Conservation (phyloP, 306 rosid species). For the Quercus suber region DNA sequence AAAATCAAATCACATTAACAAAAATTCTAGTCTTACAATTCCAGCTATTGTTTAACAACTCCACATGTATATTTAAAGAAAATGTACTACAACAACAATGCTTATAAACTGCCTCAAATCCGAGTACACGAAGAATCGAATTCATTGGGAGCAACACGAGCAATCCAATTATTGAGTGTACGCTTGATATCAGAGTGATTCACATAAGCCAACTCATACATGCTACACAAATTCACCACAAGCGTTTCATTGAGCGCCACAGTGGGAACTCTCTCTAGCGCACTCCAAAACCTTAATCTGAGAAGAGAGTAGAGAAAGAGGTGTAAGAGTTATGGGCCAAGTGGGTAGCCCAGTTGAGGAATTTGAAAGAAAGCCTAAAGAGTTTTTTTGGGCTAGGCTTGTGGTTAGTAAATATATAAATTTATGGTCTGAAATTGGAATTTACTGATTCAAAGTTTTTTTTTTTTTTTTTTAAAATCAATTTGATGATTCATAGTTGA, state of each 20-base stretch:
- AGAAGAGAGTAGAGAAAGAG: too few species aligned
- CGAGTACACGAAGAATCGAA: constrained; percentile 80
- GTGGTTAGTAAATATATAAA: too few species aligned
- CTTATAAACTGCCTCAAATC: constrained; percentile 3
- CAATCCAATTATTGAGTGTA: constrained; percentile 90
- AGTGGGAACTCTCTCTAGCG: constrained; percentile 88
- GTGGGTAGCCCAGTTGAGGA: too few species aligned
- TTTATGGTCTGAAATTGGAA: too few species aligned
- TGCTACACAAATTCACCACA: constrained; percentile 83
- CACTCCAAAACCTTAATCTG: constrained; percentile 61
- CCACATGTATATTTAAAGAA: neutral
- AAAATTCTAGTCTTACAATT: neutral
- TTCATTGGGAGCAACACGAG: constrained; percentile 91
- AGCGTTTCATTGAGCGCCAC: constrained; percentile 77
- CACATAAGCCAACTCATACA: constrained; percentile 93
- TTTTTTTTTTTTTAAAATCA: too few species aligned
- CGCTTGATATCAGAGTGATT: constrained; percentile 87
- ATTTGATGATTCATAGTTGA: too few species aligned
- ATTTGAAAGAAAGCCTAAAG: too few species aligned
- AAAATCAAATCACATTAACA: neutral
- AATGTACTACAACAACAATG: neutral
- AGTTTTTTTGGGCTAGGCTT: too few species aligned
- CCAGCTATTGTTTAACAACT: too few species aligned
- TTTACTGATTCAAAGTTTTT: too few species aligned
- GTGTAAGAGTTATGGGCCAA: too few species aligned